Base-by-base conservation (phyloP, 208 protist species). In the Trypanosoma melophagium region DNA sequence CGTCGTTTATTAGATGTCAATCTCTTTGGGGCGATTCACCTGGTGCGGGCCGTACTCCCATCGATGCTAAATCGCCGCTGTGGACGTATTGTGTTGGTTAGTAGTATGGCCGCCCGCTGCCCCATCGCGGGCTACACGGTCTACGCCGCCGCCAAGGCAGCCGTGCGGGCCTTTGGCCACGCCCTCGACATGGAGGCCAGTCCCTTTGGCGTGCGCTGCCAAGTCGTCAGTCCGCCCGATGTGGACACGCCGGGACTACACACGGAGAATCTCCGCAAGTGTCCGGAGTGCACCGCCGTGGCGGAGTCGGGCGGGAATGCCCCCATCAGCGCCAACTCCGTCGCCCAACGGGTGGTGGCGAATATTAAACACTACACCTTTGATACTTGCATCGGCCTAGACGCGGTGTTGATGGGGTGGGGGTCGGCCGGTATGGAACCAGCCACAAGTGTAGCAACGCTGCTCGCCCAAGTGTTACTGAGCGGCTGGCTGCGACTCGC, bases 91-190 rank as follows among this genome's bases (percentile, higher is more conserved):
- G 82, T 96, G 53, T 77, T 97, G 38, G 83, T 81, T 24, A 90
- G 83, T 67, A 94, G 86, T 63, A 72, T 94, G 72, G 85, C 66
- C 7, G 88, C 88, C 5, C 74, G 85, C n/a, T 81, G 80, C 4
- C 78, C 87, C 14, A 84, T 95, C 52, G 86, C 90, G 13, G 94
- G 94, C 16, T 97, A 93, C 76, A 62, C 86, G 3, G 52, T 91
- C 12, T 97, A 97, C 67, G 65, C 85, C 53, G 81, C 90, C 47
- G 89, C 89, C 44, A 97, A 97, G 72, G 89, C 84, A 3, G 94
- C 80, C 10, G 58, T 97, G 49, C 86, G 92, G 10, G 94, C 89
- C 19, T 83, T 95, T 24, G 91, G 88, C 10, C 92, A 97, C 74
- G 85, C 78, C 52, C 58, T 97, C 1, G 87, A 92, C 57, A 95